These are phyloP conservation scores for Raffaelea albimanens DNA, from an alignment of 2,329 filamentous ascomycete genomes.

Conservation along the genomic window DNA sequence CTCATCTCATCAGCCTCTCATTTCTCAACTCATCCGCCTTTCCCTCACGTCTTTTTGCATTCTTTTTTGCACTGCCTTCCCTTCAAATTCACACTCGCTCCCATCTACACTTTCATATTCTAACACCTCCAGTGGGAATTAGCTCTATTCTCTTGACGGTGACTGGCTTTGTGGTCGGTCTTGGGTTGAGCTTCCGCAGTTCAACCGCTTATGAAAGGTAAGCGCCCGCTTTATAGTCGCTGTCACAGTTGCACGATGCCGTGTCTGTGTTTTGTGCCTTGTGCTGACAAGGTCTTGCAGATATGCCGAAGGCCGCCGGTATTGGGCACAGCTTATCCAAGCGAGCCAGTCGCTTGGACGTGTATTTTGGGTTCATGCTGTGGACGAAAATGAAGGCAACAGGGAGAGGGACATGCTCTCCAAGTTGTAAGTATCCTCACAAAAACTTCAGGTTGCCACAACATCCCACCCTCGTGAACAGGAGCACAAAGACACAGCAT, in stretches of 20 bases:
- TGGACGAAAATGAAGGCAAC: conserved; percentile 50
- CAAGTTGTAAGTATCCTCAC: conserved; percentile 41
- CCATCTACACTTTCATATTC: too few species aligned
- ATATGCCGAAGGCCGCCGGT: conserved; percentile 45
- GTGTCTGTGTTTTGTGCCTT: neutral
- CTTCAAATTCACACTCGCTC: too few species aligned
- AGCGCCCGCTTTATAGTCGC: neutral
- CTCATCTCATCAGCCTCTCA: too few species aligned
- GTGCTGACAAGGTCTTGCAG: conserved; percentile 3
- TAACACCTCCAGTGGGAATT: conserved; percentile 33
- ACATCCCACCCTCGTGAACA: conserved; percentile 1
- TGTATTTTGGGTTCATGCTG: conserved; percentile 71
- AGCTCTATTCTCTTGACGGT: conserved; percentile 67
- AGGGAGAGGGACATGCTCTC: conserved; percentile 54
- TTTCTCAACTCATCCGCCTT: too few species aligned
- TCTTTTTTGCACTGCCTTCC: too few species aligned
- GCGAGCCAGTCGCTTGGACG: conserved; percentile 62
- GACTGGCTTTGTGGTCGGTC: conserved; percentile 75
- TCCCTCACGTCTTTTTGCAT: too few species aligned
- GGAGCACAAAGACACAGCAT: too few species aligned
- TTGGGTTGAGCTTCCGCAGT: conserved; percentile 68
- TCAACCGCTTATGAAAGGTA: conserved; percentile 69
- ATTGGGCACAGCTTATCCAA: conserved; percentile 48
- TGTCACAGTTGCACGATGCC: too few species aligned
- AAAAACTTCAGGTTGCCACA: neutral